Evolutionary conservation across 2,329 filamentous ascomycete species (phyloP), one percentile per base, ranked within the genome.

Genomic region (Fusarium sambucinum): DNA sequence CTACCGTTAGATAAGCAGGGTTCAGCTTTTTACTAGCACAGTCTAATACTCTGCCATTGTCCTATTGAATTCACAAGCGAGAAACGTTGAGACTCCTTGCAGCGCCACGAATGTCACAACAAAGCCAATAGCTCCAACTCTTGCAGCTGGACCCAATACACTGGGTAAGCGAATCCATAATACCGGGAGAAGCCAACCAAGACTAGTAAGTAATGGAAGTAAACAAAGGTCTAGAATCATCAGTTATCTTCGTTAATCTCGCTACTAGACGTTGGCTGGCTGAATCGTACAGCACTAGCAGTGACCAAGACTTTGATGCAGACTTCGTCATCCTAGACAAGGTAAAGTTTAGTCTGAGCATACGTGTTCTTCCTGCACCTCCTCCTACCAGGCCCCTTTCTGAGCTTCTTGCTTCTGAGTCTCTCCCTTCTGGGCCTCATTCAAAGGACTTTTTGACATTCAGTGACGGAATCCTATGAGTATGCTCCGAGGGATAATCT

Each of bases 271-370:
- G 4, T 38, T 38, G 35, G 35, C 35, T 38, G 35, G n/a, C 35
- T 21, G 35, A 38, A 38, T 5, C n/a, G n/a, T 4, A 21, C 10
- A 38, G 1, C 35, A 21, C n/a, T 14, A 38, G 0, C 6, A n/a
- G 9, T 19, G 0, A 38, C 4, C 0, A 38, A 38, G n/a, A 38
- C n/a, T 38, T 13, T 38, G 35, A 21, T 13, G 6, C 6, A 8
- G 11, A 38, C 12, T 38, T n/a, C 35, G 4, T 38, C 35, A 38
- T 38, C 12, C 17, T 13, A 21, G 12, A 7, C n/a, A 38, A 38
- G 19, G 11, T 7, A 13, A 14, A 19, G 35, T 14, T 38, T 19
- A 0, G 11, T 0, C 1, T 19, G 11, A 14, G 35, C 35, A 13
- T 38, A 38, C 35, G n/a, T 14, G 35, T 38, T 38, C n/a, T 1